Percentiles rank a stretch among this genome's conserved stretches.
Evolutionary conservation across 1,284 basidiomycete species (phyloP).

Genomic region (Heterobasidion irregulare): DNA sequence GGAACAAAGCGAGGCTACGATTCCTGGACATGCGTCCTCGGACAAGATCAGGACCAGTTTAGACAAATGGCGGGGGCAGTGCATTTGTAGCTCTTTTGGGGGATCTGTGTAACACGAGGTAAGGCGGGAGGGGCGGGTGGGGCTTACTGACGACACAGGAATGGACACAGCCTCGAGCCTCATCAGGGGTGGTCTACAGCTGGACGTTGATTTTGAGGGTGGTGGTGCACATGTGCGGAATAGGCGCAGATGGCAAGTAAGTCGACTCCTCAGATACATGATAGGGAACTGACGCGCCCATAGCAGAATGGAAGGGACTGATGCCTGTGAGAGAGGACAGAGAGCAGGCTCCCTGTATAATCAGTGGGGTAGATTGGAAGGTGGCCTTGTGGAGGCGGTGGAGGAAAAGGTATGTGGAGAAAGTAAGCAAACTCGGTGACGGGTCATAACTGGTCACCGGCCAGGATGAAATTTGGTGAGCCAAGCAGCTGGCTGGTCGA

Average conservation of each 20-base stretch:
- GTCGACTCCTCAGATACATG: background rate
- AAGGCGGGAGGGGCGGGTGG: background rate
- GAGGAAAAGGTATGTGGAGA: no score
- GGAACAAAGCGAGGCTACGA: background rate
- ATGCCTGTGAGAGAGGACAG: background rate
- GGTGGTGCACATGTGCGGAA: background rate
- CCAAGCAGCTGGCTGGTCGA: background rate
- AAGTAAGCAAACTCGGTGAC: no score
- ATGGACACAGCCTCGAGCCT: background rate
- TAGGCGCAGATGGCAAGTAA: background rate
- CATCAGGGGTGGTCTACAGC: no score
- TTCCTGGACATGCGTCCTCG: background rate
- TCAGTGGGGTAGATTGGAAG: no score
- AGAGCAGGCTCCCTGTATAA: no score
- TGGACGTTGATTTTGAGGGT: background rate
- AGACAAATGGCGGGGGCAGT: background rate
- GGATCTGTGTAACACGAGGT: background rate
- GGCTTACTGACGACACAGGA: background rate
- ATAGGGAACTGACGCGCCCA: background rate
- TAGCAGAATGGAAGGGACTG: background rate
- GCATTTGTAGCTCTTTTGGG: background rate
- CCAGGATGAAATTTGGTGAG: no score
- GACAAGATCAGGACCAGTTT: background rate
- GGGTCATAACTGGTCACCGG: background rate
- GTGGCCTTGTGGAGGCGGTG: no score